Base-by-base conservation (phyloP, 441 rosid genomes). In the Erysimum cheiri region DNA sequence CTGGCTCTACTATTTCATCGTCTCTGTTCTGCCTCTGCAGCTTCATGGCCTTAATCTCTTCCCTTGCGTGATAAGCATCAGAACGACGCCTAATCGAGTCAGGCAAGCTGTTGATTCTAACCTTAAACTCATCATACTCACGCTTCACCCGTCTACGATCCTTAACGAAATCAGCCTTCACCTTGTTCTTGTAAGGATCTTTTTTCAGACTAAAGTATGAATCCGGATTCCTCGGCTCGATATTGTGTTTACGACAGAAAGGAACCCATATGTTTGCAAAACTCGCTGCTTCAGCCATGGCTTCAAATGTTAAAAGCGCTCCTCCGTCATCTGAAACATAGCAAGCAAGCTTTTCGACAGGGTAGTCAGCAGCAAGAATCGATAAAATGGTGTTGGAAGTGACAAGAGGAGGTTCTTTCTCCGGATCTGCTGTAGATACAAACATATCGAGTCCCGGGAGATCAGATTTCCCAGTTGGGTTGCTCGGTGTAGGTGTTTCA, bases 231-330 rank as follows among this genome's bases (percentile, higher is more conserved):
- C 96, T 82, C 10, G 96, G 96, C 81, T 90, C 93, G 46, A 90
- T 85, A 39, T 48, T 54, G 77, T 90, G 93, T 74, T 90, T 90
- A 33, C 92, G 87, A 78, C 96, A 90, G 68, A 90, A 90, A 8
- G 96, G 96, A 68, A 85, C 96, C 96, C 96, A 90, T 5, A 78
- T 55, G 58, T 86, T 90, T 66, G 97, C 91, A 72, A 85, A 92
- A 78, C 96, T 89, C 4, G 96, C 96, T 11, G 96, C 94, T 82
- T 92, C 97, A 44, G 97, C 97, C 96, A 92, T 88, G 59, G 97
- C 97, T 80, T 92, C 97, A 41, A 92, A 92, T 6, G 96, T 90
- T 35, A 89, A 73, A 80, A 92, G 95, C 0, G 98, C 93, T 75
- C 93, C 98, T 52, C 95, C 96, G 74, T 92, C 96, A 48, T 92